Base-by-base conservation (phyloP, 345 rosid species). In the Salix udensis region DNA sequence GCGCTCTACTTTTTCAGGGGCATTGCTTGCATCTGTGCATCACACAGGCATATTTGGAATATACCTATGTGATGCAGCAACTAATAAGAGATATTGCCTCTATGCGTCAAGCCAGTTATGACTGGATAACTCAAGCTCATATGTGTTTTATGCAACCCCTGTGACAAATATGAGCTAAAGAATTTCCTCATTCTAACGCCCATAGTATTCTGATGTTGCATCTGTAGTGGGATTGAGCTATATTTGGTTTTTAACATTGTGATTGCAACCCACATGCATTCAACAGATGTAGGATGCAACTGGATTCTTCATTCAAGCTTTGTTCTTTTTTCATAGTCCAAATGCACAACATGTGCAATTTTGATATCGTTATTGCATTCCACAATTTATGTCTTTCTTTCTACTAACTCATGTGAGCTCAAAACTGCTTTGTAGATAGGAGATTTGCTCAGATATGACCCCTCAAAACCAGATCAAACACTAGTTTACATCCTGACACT, bases 401-500 rank as follows among this genome's bases (percentile, higher is more conserved):
- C 28, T 64, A 9, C 30, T 74, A 30, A 39, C 9, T 64, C 48
- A 11, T 19, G 44, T 66, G 24, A 46, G 39, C 50, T 67, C 37
- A 50, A 64, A n/a, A 52, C 55, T 81, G 28, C 52, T 77, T 82
- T 81, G 86, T 93, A 96, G 99, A 86, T 96, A 79, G 88, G 88
- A 74, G 99, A 96, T 86, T 81, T 89, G 81, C 87, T 93, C 48
- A 86, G 91, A 69, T 87, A 87, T 84, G 91, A 90, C 72, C 85
- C 97, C 10, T 82, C 85, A 4, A 91, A 86, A 73, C 82, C 90
- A 66, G 96, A 93, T 70, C 96, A 91, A 81, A 91, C 91, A 66
- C 82, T 96, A 66, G 89, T 96, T 79, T 96, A 93, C 80, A 87
- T 93, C 83, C 70, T 96, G 77, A 96, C 98, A 18, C 90, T 96